Conservation (phyloP, 306 rosid genomes). For the Sesbania bispinosa region DNA sequence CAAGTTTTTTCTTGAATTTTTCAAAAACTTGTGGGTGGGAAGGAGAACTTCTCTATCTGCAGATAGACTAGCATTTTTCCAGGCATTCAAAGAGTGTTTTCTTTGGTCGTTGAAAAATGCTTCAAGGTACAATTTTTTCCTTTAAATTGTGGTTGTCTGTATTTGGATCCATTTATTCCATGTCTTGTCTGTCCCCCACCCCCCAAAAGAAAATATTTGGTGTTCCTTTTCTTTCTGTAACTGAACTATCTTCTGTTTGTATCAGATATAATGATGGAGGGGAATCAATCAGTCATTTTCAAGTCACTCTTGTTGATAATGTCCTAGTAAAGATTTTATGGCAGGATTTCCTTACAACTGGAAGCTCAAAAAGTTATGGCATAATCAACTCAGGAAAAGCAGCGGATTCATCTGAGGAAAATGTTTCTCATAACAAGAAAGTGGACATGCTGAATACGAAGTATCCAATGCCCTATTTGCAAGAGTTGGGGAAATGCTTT, state of each 20-base stretch:
- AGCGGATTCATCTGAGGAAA: conserved; percentile 38
- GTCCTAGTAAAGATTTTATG: conserved; percentile 72
- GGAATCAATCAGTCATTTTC: conserved; percentile 50
- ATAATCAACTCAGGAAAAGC: conserved; percentile 36
- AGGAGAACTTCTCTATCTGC: conserved; percentile 53
- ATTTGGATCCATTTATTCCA: conserved; percentile 7
- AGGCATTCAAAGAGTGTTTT: conserved; percentile 81
- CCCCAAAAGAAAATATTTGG: not conserved
- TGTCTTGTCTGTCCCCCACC: not conserved
- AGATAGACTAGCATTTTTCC: conserved; percentile 63
- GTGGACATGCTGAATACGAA: conserved; percentile 34
- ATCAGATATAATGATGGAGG: conserved; percentile 61
- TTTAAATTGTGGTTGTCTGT: not conserved
- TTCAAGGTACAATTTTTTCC: conserved; percentile 58
- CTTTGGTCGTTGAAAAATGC: conserved; percentile 77
- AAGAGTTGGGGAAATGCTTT: conserved; percentile 71
- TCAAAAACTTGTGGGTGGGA: conserved; percentile 83
- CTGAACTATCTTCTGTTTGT: conserved; percentile 28
- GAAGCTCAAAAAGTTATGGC: conserved; percentile 41
- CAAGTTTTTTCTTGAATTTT: conserved; percentile 69
- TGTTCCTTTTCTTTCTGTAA: conserved; percentile 17
- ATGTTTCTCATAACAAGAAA: conserved; percentile 37
- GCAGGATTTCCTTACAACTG: conserved; percentile 55
- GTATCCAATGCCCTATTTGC: conserved; percentile 59
- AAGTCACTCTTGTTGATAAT: conserved; percentile 51